Percentiles rank a stretch among this genome's conserved stretches.
Conservation (phyloP, 192 early-diverging fungal genomes). For the Linnemannia elongata region DNA sequence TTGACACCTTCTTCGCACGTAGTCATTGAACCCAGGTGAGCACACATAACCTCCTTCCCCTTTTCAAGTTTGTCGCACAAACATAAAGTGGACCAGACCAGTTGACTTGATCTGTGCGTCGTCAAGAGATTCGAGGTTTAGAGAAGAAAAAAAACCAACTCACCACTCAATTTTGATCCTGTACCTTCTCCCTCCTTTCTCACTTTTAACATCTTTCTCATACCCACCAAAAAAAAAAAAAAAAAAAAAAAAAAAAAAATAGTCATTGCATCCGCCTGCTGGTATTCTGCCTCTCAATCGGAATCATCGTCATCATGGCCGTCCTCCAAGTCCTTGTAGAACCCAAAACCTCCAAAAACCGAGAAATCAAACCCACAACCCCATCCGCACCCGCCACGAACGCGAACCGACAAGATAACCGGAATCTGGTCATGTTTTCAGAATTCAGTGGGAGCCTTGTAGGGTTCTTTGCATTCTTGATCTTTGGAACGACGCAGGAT, state of each 20-base stretch:
- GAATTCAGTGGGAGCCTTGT: slow-evolving; percentile 12
- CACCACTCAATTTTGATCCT: not conserved
- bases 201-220: not conserved
- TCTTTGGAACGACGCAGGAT: slow-evolving; percentile 5
- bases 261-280: slow-evolving; percentile 43
- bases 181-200: not conserved
- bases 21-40: not conserved
- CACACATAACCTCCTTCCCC: not conserved
- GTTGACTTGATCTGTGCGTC: not conserved
- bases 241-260: not conserved
- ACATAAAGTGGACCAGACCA: not conserved
- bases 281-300: slow-evolving; percentile 25
- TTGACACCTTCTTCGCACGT: not conserved
- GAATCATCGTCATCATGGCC: slow-evolving; percentile 19
- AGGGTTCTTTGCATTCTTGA: not conserved
- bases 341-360: not conserved
- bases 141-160: too few relatives aligned
- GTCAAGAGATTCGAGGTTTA: too few relatives aligned
- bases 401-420: not conserved
- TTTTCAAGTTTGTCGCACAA: not conserved
- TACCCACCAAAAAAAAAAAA: too few relatives aligned
- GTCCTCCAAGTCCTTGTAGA: slow-evolving; percentile 11
- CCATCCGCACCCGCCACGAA: not conserved
- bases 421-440: not conserved
- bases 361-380: not conserved